These are phyloP conservation scores for Yamadazyma olivae DNA, from an alignment of 805 yeast species.

Conservation along the genomic window DNA sequence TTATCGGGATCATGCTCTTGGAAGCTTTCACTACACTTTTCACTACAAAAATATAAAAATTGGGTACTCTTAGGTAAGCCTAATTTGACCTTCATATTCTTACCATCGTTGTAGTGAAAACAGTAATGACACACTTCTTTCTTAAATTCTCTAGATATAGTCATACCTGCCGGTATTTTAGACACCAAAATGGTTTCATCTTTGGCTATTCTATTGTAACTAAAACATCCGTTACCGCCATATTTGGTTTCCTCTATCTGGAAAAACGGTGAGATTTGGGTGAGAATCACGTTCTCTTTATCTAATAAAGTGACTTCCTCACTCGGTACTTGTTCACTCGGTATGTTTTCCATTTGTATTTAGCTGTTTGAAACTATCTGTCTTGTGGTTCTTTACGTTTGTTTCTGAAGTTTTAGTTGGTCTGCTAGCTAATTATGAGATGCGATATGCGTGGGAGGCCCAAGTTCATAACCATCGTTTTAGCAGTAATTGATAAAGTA, in stretches of 20 bases:
- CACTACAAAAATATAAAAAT: slow-evolving; percentile 55
- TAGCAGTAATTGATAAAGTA: no score
- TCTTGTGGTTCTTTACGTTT: no score
- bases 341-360: not conserved
- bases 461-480: no score
- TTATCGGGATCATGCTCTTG: slow-evolving; percentile 29
- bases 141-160: slow-evolving; percentile 50
- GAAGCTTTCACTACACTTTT: slow-evolving; percentile 41
- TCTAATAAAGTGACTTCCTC: slow-evolving; percentile 11
- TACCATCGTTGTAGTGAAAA: slow-evolving; percentile 47
- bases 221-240: slow-evolving; percentile 64
- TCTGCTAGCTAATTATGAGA: no score
- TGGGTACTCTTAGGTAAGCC: slow-evolving; percentile 19
- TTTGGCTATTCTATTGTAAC: slow-evolving; percentile 34
- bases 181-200: slow-evolving; percentile 42
- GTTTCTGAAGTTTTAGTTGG: no score
- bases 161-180: slow-evolving; percentile 42
- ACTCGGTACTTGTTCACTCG: slow-evolving; percentile 10
- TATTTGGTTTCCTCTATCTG: slow-evolving; percentile 39
- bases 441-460: no score
- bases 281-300: slow-evolving; percentile 14
- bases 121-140: slow-evolving; percentile 63
- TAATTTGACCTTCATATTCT: slow-evolving; percentile 41
- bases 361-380: no score
- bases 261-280: slow-evolving; percentile 28